A percentile compares a stretch with the other conserved stretches of the same genome.
These are phyloP conservation scores for Phragmites australis DNA, from an alignment of 176 grass and related monocot species.

Conservation along the genomic window DNA sequence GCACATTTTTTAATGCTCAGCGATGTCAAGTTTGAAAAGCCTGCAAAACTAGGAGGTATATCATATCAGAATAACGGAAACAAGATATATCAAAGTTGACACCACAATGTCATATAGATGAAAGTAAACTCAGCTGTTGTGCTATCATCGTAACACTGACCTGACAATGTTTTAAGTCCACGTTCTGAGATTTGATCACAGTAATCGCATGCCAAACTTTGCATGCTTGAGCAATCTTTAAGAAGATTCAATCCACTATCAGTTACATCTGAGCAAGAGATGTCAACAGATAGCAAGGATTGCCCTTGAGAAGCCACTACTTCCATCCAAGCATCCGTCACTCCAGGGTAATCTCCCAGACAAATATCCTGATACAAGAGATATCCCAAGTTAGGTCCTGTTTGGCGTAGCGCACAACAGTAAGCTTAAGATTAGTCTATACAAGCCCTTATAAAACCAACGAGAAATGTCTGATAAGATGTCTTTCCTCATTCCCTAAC, in stretches of 20 bases:
- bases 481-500: neutral
- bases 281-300: constrained; percentile 87
- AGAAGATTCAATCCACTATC: constrained; percentile 73
- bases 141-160: constrained; percentile 40
- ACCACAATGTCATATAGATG: constrained; percentile 10
- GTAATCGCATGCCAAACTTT: constrained; percentile 81
- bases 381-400: constrained; percentile 22
- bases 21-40: constrained; percentile 76
- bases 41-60: constrained; percentile 49
- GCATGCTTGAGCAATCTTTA: constrained; percentile 69
- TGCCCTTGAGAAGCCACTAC: constrained; percentile 81
- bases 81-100: neutral
- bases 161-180: constrained; percentile 72
- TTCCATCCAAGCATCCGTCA: constrained; percentile 91
- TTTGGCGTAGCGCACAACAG: neutral
- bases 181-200: constrained; percentile 84
- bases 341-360: constrained; percentile 85
- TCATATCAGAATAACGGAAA: neutral
- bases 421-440: neutral
- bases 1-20: constrained; percentile 85
- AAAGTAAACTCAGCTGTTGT: constrained; percentile 23
- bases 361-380: constrained; percentile 71
- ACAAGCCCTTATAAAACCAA: neutral
- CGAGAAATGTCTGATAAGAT: constrained; percentile 6
- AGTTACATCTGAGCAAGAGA: constrained; percentile 92